Evolutionary conservation across 352 stramenopile species (phyloP).

Genomic region (Phytophthora fragariae): DNA sequence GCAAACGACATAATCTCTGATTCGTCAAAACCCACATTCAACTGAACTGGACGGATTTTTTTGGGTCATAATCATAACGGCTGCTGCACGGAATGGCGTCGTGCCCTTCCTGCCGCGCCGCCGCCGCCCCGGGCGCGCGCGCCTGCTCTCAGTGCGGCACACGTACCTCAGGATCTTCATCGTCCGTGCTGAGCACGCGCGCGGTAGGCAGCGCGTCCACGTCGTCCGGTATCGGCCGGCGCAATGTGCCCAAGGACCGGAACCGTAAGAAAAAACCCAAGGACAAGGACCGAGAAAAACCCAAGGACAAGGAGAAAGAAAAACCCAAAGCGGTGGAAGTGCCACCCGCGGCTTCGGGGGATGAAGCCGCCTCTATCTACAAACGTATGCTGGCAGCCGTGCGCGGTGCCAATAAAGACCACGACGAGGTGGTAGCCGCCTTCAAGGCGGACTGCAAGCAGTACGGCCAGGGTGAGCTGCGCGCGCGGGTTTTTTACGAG

Average conservation of each 20-base stretch:
- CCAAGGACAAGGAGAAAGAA: slow-evolving; percentile 35
- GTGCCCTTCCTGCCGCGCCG: slow-evolving; percentile 58
- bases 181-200: slow-evolving; percentile 8
- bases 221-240: slow-evolving; percentile 21
- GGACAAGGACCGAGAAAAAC: background rate
- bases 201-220: slow-evolving; percentile 33
- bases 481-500: slow-evolving; percentile 68
- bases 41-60: too few species aligned
- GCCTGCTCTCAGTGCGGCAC: slow-evolving; percentile 68
- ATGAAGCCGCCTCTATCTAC: slow-evolving; percentile 83
- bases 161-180: slow-evolving; percentile 18
- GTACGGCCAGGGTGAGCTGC: slow-evolving; percentile 72
- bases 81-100: slow-evolving; percentile 19
- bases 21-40: too few species aligned
- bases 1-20: too few species aligned
- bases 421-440: slow-evolving; percentile 70
- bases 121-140: slow-evolving; percentile 36
- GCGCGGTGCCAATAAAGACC: slow-evolving; percentile 73
- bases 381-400: slow-evolving; percentile 83
- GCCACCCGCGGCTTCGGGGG: slow-evolving; percentile 63
- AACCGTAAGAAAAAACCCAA: slow-evolving; percentile 39
- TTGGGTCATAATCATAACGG: too few species aligned
- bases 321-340: slow-evolving; percentile 47
- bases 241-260: slow-evolving; percentile 24
- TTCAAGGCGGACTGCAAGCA: slow-evolving; percentile 87